phyloP scores from a whole-genome alignment of 192 early-diverging fungal genomes.

The Coemansia sp. region DNA sequence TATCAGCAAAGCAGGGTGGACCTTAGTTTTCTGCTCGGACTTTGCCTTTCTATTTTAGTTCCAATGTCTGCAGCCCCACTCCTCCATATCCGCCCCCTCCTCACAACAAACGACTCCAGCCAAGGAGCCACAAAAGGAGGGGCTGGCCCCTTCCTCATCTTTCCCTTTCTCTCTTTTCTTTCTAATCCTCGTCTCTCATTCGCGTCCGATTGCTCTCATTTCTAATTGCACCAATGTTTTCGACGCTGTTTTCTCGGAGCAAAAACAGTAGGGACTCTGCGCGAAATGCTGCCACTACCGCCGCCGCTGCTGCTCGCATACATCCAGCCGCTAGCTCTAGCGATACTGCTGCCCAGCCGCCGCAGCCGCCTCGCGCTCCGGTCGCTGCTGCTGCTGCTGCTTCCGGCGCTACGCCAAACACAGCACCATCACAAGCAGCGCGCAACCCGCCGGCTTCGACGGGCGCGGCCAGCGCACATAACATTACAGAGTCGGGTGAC shows the following conservation, averaged over 20 bases:
- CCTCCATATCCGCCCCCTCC: background rate
- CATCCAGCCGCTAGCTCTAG: conserved; percentile 10
- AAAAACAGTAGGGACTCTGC: conserved; percentile 38
- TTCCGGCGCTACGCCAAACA: background rate
- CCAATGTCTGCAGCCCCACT: background rate
- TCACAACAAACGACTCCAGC: background rate
- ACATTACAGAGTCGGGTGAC: conserved; percentile 27
- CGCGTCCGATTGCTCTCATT: conserved; percentile 21
- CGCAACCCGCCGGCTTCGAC: conserved; percentile 4
- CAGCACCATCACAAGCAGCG: background rate
- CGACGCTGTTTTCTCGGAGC: conserved; percentile 50
- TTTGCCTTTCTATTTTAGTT: background rate
- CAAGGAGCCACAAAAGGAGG: background rate
- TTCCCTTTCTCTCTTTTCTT: conserved; percentile 38
- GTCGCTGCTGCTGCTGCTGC: conserved; percentile 5
- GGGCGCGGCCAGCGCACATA: background rate
- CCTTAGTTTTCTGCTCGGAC: background rate
- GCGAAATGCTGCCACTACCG: conserved; percentile 5
- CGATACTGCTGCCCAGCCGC: conserved; percentile 13
- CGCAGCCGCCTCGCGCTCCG: conserved; percentile 27
- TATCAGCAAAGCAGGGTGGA: background rate
- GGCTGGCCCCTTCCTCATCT: conserved; percentile 1
- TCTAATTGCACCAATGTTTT: conserved; percentile 27
- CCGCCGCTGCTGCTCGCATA: conserved; percentile 24
- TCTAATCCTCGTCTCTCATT: conserved; percentile 11